Conservation (phyloP, 805 yeast species). For the Kluyveromyces wickerhamii region DNA sequence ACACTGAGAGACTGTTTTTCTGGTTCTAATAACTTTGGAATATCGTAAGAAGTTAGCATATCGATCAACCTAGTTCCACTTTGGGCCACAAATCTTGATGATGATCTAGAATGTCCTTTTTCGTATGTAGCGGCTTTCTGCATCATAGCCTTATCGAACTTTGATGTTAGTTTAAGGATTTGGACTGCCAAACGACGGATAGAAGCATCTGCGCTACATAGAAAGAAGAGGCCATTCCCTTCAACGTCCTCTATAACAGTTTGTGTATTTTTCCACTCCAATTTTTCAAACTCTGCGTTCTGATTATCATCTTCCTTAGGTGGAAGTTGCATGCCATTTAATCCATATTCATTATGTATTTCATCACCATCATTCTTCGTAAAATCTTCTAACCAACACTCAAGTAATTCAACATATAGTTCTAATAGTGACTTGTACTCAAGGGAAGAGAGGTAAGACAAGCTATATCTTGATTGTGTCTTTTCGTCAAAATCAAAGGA, state of each 20-base stretch:
- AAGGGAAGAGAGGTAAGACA: conserved; percentile 50
- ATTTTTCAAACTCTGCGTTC: conserved; percentile 42
- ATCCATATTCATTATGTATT: conserved; percentile 25
- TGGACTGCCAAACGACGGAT: conserved; percentile 70
- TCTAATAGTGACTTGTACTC: conserved; percentile 54
- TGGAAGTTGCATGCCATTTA: conserved; percentile 25
- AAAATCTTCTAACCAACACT: conserved; percentile 72
- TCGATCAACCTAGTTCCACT: conserved; percentile 70
- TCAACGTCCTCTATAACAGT: conserved; percentile 91
- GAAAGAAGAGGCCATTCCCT: conserved; percentile 87
- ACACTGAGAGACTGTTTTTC: conserved; percentile 47
- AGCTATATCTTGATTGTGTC: conserved; percentile 45
- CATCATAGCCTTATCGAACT: conserved; percentile 76
- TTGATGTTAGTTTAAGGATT: conserved; percentile 70
- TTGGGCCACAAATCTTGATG: conserved; percentile 66
- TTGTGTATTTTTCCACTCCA: conserved; percentile 70
- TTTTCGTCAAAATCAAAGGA: conserved; percentile 77
- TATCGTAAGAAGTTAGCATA: conserved; percentile 63
- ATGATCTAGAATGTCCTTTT: conserved; percentile 41
- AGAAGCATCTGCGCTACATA: conserved; percentile 78
- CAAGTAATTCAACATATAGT: conserved; percentile 70
- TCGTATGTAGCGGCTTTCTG: conserved; percentile 33
- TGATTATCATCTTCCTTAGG: conserved; percentile 18
- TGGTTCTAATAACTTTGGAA: conserved; percentile 49
- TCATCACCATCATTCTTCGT: conserved; percentile 31